A percentile compares a stretch with the other conserved stretches of the same genome.
Evolutionary conservation across 805 yeast species (phyloP).

Genomic region (Cyberlindnera lachancei): DNA sequence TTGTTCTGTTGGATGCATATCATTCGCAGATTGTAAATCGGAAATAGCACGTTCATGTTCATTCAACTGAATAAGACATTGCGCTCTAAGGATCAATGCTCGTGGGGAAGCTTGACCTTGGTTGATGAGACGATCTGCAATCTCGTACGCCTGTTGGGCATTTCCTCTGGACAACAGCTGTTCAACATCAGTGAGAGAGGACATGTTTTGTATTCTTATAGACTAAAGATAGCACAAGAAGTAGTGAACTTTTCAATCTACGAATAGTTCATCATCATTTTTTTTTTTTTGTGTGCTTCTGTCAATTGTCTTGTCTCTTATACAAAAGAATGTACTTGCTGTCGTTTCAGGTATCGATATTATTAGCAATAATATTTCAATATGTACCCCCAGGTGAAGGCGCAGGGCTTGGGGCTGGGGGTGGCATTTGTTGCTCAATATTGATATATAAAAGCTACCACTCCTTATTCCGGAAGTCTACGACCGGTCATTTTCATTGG

Average conservation of each 20-base stretch:
- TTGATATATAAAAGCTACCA: too few species aligned
- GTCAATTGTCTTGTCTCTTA: too few species aligned
- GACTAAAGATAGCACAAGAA: not conserved
- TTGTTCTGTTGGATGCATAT: conserved; percentile 13
- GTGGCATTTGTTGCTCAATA: too few species aligned
- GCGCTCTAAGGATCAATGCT: conserved; percentile 18
- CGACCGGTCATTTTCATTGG: conserved; percentile 7
- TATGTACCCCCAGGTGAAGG: too few species aligned
- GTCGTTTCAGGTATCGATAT: too few species aligned
- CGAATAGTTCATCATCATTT: too few species aligned
- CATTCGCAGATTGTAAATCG: conserved; percentile 17
- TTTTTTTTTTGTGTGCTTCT: not conserved
- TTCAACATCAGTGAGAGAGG: conserved; percentile 10
- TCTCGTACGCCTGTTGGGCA: conserved; percentile 6
- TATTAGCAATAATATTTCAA: too few species aligned
- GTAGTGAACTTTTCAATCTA: too few species aligned
- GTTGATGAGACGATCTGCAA: conserved; percentile 9
- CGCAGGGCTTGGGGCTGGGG: too few species aligned
- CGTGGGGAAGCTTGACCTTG: conserved; percentile 16
- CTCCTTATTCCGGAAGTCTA: conserved; percentile 6
- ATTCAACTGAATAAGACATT: conserved; percentile 10
- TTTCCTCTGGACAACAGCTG: conserved; percentile 7
- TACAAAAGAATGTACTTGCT: too few species aligned
- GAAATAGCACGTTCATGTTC: conserved; percentile 17
- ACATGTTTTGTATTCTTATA: conserved; percentile 1